Conservation (phyloP, 345 rosid genomes). For the Dipteronia sinensis region DNA sequence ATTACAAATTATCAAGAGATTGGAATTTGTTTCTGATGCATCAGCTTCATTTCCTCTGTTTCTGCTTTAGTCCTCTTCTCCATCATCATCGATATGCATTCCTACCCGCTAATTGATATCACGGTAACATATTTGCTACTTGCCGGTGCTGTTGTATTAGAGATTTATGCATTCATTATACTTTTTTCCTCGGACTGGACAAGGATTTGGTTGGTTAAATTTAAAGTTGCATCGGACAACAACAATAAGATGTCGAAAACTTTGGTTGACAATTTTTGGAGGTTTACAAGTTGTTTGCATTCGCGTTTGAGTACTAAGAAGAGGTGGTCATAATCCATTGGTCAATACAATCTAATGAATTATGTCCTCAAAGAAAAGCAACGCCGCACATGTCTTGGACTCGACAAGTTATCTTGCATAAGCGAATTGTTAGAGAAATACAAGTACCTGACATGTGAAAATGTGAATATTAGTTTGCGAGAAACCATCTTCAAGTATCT, state of each 20-base stretch:
- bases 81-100: background rate
- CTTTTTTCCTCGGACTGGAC: background rate
- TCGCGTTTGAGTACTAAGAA: background rate
- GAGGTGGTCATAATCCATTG: background rate
- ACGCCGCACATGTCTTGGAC: background rate
- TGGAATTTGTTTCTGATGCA: background rate
- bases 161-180: background rate
- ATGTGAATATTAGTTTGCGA: background rate
- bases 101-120: background rate
- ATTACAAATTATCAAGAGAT: background rate
- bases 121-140: background rate
- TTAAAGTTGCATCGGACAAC: background rate
- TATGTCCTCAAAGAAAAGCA: background rate
- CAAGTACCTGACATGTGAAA: background rate
- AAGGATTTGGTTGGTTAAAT: background rate
- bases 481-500: background rate
- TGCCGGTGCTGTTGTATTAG: background rate
- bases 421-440: background rate
- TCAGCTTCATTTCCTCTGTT: background rate
- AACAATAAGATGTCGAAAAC: background rate
- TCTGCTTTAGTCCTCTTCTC: background rate
- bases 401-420: background rate
- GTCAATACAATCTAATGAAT: background rate
- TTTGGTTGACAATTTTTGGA: background rate
- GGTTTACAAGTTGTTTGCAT: background rate